Conservation (phyloP, 495 filamentous ascomycete species). For the Trichoderma erinaceum region DNA sequence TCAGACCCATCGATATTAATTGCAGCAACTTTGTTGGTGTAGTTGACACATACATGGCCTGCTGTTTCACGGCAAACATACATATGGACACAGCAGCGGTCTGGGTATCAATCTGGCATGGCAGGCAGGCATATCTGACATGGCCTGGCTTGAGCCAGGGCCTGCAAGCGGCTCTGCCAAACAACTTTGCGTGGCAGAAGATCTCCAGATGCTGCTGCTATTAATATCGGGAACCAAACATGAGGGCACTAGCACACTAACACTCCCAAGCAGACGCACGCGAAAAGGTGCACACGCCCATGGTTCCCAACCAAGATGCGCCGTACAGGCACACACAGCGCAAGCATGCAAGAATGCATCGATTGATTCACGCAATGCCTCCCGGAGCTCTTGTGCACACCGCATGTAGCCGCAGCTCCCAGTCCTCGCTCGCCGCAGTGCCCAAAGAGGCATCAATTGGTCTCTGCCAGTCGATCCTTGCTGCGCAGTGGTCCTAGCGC, state of each 20-base stretch:
- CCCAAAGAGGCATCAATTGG: not conserved
- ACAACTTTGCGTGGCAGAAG: not conserved
- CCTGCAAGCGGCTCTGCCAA: not conserved
- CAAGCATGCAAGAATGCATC: too few species aligned
- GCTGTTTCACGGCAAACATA: too few species aligned
- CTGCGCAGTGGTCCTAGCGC: not conserved
- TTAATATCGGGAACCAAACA: too few species aligned
- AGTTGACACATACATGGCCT: too few species aligned
- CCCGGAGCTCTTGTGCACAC: too few species aligned
- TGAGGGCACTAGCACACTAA: not conserved
- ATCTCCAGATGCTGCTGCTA: too few species aligned
- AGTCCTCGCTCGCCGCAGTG: not conserved
- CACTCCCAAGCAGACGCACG: not conserved
- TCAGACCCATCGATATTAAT: not conserved
- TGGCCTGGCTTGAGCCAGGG: not conserved
- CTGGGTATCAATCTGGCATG: not conserved
- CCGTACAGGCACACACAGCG: not conserved
- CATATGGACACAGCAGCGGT: not conserved
- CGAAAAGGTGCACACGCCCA: not conserved
- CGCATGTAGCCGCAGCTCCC: too few species aligned
- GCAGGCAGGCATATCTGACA: too few species aligned
- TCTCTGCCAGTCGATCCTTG: not conserved
- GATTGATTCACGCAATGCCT: too few species aligned
- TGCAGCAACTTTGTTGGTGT: too few species aligned
- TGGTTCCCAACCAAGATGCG: not conserved